Conservation (phyloP, 768 basidiomycete species). For the Hygrocybe coccinea region DNA sequence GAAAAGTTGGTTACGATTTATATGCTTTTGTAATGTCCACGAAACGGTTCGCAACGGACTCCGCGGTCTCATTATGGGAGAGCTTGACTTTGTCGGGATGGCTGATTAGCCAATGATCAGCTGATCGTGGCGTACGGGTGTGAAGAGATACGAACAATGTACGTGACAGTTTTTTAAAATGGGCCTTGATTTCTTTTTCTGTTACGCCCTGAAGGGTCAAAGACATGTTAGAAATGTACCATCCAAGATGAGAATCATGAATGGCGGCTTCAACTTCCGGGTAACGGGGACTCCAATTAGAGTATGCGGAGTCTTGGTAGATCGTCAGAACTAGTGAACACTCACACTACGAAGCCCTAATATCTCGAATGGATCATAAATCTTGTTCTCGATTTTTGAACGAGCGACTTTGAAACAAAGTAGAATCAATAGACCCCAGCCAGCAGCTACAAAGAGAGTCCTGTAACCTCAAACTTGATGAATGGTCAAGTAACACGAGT, state of each 20-base stretch:
- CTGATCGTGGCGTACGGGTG: neutral
- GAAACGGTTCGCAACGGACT: constrained; percentile 80
- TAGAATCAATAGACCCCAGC: constrained; percentile 71
- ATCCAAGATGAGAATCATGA: neutral
- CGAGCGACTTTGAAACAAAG: constrained; percentile 62
- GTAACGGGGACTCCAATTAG: no score
- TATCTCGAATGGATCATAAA: constrained; percentile 95
- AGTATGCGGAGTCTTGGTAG: neutral
- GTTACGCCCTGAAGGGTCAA: constrained; percentile 46
- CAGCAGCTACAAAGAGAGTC: constrained; percentile 53
- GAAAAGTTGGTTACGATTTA: constrained; percentile 61
- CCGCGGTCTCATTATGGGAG: constrained; percentile 75
- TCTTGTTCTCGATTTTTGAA: constrained; percentile 53
- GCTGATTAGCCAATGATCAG: constrained; percentile 36
- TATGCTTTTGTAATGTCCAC: constrained; percentile 96
- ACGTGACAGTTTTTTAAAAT: constrained; percentile 88
- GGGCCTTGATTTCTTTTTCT: constrained; percentile 92
- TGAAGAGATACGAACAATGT: constrained; percentile 55
- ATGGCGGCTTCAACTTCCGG: neutral
- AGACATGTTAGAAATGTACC: constrained; percentile 1
- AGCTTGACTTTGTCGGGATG: constrained; percentile 96
- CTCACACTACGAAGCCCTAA: constrained; percentile 69
- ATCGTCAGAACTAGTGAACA: constrained; percentile 10
- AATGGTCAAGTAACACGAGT: neutral
- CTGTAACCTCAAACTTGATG: constrained; percentile 33